phyloP scores from a whole-genome alignment of 2,329 filamentous ascomycete species.

The Colletotrichum camelliae region DNA sequence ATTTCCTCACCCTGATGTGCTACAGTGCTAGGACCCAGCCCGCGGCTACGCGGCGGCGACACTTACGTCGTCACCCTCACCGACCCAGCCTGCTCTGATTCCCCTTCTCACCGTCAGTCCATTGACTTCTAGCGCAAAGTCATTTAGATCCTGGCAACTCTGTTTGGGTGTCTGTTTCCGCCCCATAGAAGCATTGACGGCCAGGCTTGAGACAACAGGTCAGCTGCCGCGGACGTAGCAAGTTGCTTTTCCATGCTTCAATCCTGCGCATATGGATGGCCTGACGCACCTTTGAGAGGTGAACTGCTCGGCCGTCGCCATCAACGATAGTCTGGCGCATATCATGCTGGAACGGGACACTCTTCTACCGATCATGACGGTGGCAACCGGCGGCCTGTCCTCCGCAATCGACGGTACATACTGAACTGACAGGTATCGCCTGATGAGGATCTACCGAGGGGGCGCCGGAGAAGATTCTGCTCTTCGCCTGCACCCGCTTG shows the following conservation, averaged over 20 bases:
- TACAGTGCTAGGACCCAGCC: background rate
- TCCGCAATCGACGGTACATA: background rate
- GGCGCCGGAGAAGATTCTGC: background rate
- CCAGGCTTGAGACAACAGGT: background rate
- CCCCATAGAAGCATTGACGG: background rate
- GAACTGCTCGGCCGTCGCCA: background rate
- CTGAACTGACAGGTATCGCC: background rate
- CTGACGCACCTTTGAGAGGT: background rate
- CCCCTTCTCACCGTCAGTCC: background rate
- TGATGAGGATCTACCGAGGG: constrained; percentile 7
- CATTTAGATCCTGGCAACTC: background rate
- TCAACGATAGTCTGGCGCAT: background rate
- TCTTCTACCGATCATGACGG: background rate
- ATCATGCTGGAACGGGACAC: background rate
- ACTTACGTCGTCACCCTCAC: background rate
- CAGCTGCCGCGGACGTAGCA: background rate
- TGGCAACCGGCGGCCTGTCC: background rate
- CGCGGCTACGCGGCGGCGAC: background rate
- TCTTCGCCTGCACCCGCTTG: constrained; percentile 5
- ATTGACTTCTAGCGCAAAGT: background rate
- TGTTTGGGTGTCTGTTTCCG: background rate
- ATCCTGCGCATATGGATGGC: background rate
- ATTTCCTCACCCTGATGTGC: background rate
- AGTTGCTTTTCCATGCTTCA: background rate
- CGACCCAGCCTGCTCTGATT: background rate